These are phyloP conservation scores for Mycosphaerella arachidis DNA, from an alignment of 2,329 filamentous ascomycete species.

Conservation along the genomic window DNA sequence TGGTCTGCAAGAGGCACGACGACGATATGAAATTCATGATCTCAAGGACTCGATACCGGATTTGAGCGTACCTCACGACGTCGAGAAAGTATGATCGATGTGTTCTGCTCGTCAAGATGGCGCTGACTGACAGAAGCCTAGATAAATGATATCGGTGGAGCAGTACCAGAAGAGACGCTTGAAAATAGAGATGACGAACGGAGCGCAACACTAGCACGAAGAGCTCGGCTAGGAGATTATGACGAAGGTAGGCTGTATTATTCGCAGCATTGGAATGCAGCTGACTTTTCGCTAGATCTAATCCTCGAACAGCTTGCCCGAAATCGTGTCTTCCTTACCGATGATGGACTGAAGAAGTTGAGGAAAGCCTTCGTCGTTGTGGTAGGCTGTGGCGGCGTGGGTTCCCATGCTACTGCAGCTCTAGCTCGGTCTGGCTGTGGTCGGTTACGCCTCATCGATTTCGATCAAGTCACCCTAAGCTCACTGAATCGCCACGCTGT, in stretches of 20 bases:
- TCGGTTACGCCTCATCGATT: constrained; percentile 86
- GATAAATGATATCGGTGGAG: constrained; percentile 60
- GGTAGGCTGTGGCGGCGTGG: constrained; percentile 90
- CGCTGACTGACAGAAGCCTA: constrained; percentile 42
- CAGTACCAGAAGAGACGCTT: constrained; percentile 38
- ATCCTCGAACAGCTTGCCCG: constrained; percentile 92
- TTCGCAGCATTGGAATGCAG: constrained; percentile 5
- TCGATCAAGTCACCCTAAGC: constrained; percentile 93
- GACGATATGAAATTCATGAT: constrained; percentile 52
- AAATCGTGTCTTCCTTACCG: constrained; percentile 84
- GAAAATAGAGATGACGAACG: constrained; percentile 53
- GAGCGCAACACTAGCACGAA: constrained; percentile 54
- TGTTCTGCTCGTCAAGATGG: not conserved
- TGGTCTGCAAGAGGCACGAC: constrained; percentile 52
- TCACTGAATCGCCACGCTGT: constrained; percentile 95
- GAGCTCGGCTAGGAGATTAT: constrained; percentile 60
- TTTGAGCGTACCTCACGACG: constrained; percentile 47
- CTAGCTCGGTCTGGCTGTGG: constrained; percentile 85
- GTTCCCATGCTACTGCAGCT: constrained; percentile 82
- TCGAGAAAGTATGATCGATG: constrained; percentile 45
- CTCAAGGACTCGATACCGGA: constrained; percentile 60
- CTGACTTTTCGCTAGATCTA: constrained; percentile 53
- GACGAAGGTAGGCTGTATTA: constrained; percentile 49
- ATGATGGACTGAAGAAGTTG: constrained; percentile 73
- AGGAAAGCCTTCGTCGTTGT: constrained; percentile 80